Evolutionary conservation across 257 asterid species (phyloP).

Genomic region (Nicotiana paniculata): DNA sequence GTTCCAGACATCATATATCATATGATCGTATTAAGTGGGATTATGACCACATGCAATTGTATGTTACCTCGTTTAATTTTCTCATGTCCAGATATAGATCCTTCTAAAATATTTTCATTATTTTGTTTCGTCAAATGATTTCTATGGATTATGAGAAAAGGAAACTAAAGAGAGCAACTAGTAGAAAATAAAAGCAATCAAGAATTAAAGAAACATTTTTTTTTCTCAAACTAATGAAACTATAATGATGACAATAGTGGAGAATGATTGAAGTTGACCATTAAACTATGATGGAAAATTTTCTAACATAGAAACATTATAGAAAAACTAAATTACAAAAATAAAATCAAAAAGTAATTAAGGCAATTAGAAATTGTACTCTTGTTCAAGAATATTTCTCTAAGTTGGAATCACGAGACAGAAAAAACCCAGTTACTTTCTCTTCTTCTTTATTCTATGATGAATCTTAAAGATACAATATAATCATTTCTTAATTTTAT

Average conservation of each 20-base stretch:
- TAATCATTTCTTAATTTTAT: too few relatives aligned
- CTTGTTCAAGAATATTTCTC: conserved; percentile 11
- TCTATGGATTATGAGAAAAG: too few relatives aligned
- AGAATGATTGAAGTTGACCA: conserved; percentile 4
- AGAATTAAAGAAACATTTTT: background rate
- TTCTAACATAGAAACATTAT: background rate
- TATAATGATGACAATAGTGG: background rate
- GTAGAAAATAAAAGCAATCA: background rate
- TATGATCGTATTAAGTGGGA: too few relatives aligned
- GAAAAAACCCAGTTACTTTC: conserved; percentile 29
- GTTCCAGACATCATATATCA: too few relatives aligned
- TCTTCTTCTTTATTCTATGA: background rate
- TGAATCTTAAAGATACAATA: too few relatives aligned
- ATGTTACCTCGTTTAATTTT: too few relatives aligned
- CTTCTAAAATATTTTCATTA: too few relatives aligned
- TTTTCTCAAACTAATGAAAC: conserved; percentile 3
- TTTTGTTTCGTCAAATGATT: too few relatives aligned
- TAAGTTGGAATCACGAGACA: conserved; percentile 24
- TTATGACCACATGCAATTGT: too few relatives aligned
- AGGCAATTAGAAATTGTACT: conserved; percentile 10
- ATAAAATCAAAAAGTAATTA: background rate
- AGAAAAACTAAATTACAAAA: background rate
- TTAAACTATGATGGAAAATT: background rate
- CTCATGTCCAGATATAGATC: too few relatives aligned
- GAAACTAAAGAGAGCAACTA: background rate